Evolutionary conservation across 768 basidiomycete genomes (phyloP).

Genomic region (Leccinum imitatum): DNA sequence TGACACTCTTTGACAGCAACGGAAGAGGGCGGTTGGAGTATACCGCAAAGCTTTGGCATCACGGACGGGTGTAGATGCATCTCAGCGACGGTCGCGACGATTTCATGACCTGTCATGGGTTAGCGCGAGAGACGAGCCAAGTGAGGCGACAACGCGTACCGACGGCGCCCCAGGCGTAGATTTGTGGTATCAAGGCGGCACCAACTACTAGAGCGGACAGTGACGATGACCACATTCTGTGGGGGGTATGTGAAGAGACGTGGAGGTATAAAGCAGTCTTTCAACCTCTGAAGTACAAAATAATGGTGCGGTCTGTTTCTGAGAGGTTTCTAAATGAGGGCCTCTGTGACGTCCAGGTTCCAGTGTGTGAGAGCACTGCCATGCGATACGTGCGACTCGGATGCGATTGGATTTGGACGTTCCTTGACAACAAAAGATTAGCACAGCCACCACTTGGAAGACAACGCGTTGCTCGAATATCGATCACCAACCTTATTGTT

Average conservation of each 20-base stretch:
- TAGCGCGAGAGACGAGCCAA: not conserved
- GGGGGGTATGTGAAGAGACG: constrained; percentile 7
- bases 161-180: constrained; percentile 42
- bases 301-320: not conserved
- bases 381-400: no score
- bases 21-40: no score
- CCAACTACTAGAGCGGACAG: constrained; percentile 15
- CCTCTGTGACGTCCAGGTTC: not conserved
- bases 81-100: constrained; percentile 92
- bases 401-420: no score
- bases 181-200: constrained; percentile 25
- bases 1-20: no score
- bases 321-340: constrained; percentile 15
- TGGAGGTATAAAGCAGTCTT: constrained; percentile 5
- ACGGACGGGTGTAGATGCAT: constrained; percentile 89
- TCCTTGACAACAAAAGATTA: no score
- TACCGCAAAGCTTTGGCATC: no score
- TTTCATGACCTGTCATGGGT: constrained; percentile 71
- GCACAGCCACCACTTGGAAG: no score
- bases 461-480: no score
- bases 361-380: no score
- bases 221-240: constrained; percentile 20
- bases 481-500: no score
- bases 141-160: constrained; percentile 22
- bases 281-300: not conserved